These are phyloP conservation scores for Mytilinidion resinicola DNA, from an alignment of 495 filamentous ascomycete species.

Conservation along the genomic window DNA sequence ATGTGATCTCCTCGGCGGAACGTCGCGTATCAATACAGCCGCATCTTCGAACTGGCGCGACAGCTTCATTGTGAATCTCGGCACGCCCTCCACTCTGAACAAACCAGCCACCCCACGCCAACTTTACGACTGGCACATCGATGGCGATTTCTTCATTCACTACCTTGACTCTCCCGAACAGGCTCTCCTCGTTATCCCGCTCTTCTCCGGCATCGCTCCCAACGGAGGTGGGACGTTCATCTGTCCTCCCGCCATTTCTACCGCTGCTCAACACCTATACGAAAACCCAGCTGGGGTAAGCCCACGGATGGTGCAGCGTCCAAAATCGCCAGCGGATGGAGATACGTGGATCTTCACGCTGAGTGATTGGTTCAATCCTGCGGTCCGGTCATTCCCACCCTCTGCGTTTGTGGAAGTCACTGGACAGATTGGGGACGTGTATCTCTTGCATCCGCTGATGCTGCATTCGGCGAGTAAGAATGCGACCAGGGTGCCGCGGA, in stretches of 20 bases:
- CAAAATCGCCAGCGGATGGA: neutral
- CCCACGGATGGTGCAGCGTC: slow-evolving; percentile 57
- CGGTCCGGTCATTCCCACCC: slow-evolving; percentile 41
- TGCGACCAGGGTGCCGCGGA: slow-evolving; percentile 49
- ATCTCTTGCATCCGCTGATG: slow-evolving; percentile 69
- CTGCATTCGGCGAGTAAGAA: slow-evolving; percentile 61
- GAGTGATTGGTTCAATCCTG: slow-evolving; percentile 47
- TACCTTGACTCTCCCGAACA: slow-evolving; percentile 71
- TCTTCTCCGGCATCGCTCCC: slow-evolving; percentile 59
- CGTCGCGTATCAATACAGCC: slow-evolving; percentile 46
- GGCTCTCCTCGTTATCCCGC: slow-evolving; percentile 60
- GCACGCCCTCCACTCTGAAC: slow-evolving; percentile 49
- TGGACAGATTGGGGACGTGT: slow-evolving; percentile 59
- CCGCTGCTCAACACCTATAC: slow-evolving; percentile 54
- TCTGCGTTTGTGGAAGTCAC: slow-evolving; percentile 59
- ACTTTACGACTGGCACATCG: slow-evolving; percentile 61
- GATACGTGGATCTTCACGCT: too few relatives aligned
- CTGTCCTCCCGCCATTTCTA: slow-evolving; percentile 52
- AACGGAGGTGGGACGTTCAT: slow-evolving; percentile 64
- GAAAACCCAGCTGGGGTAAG: slow-evolving; percentile 63
- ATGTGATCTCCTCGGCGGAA: slow-evolving; percentile 63
- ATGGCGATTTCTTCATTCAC: slow-evolving; percentile 72
- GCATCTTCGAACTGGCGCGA: slow-evolving; percentile 56
- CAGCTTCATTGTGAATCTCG: slow-evolving; percentile 67
- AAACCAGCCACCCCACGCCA: slow-evolving; percentile 44